Percentiles rank a stretch among this genome's conserved stretches.
phyloP scores from a whole-genome alignment of 1,139 yeast species.

The Candida sanyaensis region DNA sequence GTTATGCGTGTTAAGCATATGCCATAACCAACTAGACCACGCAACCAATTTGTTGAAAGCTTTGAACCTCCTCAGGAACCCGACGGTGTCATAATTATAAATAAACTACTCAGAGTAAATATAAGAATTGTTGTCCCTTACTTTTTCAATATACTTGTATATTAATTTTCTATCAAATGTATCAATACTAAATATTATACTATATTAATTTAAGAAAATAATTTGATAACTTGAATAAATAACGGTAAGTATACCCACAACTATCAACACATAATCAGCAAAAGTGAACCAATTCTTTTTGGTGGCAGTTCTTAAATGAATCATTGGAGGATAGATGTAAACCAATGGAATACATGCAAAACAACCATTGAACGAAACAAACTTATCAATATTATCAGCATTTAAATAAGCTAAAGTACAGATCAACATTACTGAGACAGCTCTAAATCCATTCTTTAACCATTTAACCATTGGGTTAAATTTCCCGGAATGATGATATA shows the following conservation, averaged over 20 bases:
- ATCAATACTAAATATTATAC: no score
- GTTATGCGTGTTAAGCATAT: constrained; percentile 99
- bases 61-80: neutral
- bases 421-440: constrained; percentile 29
- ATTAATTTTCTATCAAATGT: no score
- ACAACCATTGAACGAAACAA: constrained; percentile 91
- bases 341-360: constrained; percentile 96
- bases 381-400: constrained; percentile 72
- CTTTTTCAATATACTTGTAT: no score
- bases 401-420: constrained; percentile 54
- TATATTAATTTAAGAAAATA: constrained; percentile 23
- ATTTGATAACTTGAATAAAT: constrained; percentile 59
- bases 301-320: constrained; percentile 54
- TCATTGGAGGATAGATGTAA: constrained; percentile 88
- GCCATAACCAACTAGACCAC: constrained; percentile 99
- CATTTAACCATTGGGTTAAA: constrained; percentile 41
- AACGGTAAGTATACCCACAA: constrained; percentile 60
- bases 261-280: constrained; percentile 48
- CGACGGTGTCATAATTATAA: no score
- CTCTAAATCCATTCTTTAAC: constrained; percentile 41
- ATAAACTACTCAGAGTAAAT: no score
- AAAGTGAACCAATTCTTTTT: constrained; percentile 6
- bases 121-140: no score
- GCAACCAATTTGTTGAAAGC: constrained; percentile 26
- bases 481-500: constrained; percentile 37